phyloP scores from a whole-genome alignment of 2,329 filamentous ascomycete species.

The Phialemoniopsis sp. region DNA sequence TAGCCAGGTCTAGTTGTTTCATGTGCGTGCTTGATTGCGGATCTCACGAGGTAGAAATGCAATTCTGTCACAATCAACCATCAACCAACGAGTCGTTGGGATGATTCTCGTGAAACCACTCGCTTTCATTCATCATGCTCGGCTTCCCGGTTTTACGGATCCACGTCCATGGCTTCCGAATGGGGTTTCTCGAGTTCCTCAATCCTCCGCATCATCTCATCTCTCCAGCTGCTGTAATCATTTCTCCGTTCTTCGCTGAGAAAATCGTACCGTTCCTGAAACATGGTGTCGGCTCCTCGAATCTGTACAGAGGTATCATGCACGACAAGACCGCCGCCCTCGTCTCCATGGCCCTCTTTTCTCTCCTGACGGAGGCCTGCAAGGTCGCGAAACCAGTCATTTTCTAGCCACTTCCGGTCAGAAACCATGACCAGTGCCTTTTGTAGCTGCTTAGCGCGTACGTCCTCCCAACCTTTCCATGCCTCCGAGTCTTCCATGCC shows the following conservation, averaged over 20 bases:
- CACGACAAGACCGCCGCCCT: conserved; percentile 7
- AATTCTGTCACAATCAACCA: no score
- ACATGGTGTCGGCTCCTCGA: conserved; percentile 62
- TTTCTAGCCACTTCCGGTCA: conserved; percentile 50
- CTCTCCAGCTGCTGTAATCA: conserved; percentile 64
- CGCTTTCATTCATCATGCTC: conserved; percentile 1
- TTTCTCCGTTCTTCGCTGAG: conserved; percentile 58
- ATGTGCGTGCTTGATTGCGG: no score
- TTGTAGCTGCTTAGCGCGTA: conserved; percentile 53
- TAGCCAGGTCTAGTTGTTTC: conserved; percentile 9
- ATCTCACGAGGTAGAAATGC: no score
- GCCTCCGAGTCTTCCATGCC: conserved; percentile 28
- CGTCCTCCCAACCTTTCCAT: conserved; percentile 49
- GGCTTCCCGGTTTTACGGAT: conserved; percentile 6
- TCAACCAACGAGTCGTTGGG: neutral
- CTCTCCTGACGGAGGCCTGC: conserved; percentile 43
- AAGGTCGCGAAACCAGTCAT: conserved; percentile 61
- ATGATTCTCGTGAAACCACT: neutral
- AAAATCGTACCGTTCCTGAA: conserved; percentile 71
- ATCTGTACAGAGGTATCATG: conserved; percentile 29
- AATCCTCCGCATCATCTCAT: conserved; percentile 52
- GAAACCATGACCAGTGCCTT: conserved; percentile 56
- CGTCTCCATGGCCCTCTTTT: conserved; percentile 15
- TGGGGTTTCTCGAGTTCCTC: conserved; percentile 10
- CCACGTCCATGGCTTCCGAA: conserved; percentile 9